Evolutionary conservation across 805 yeast genomes (phyloP), one percentile per base, ranked within the genome.

Genomic region (Candida dajiaensis): DNA sequence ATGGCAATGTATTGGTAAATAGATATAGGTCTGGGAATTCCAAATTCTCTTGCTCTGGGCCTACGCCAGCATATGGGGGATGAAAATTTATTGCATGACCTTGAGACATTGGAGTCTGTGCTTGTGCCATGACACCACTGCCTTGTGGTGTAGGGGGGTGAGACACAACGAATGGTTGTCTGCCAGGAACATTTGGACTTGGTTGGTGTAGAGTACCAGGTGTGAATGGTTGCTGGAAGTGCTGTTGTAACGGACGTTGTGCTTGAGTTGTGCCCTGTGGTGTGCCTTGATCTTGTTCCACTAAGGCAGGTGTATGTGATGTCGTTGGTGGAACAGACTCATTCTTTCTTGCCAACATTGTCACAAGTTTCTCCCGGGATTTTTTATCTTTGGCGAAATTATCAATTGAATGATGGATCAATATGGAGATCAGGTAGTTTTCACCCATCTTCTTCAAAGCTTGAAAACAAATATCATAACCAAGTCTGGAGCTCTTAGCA

Each of bases 391-490:
- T 67, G 22, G 59, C 63, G 21, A 74, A 55, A 38, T 70, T 69
- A 29, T 75, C 69, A 19, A 84, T 71, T 47, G 77, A 66, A 48
- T 69, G 73, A 47, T 73, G 73, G 9, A 83, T 76, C 44, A 80
- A 74, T 41, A 64, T 57, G 2, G 74, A 76, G 40, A 80, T 71
- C 16, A 81, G 69, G 64, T 81, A 80, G 33, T 73, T 77, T 26
- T 76, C 74, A 49, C 83, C 68, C 16, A 72, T 56, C 41, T 62
- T 69, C 12, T 57, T 53, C 44, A 76, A 52, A 1, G 74, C 68
- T 25, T 59, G 50, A 25, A 42, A 42, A 25, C 72, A 63, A 2
- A 65, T 52, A 1, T 52, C 54, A 42, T 69, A 56, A 1, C 73
- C 69, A 23, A 56, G 43, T 43, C 58, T 61, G 3, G 77, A 74